Evolutionary conservation across 2,329 filamentous ascomycete genomes (phyloP).

Genomic region (Xylaria sp.): DNA sequence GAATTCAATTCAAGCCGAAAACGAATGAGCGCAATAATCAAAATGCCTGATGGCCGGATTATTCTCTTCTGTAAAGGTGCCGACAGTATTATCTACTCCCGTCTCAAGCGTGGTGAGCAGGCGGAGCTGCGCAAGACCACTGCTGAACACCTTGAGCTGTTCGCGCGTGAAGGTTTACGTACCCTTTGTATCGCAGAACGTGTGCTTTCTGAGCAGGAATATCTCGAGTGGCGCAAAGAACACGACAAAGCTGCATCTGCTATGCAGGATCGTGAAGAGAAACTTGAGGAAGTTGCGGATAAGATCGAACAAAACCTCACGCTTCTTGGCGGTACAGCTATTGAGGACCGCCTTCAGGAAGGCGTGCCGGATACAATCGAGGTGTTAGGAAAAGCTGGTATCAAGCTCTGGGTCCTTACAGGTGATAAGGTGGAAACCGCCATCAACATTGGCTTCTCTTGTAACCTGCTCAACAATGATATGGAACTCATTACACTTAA

Average conservation of each 20-base stretch:
- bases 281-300: slow-evolving; percentile 87
- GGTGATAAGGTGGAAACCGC: slow-evolving; percentile 99
- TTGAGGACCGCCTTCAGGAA: slow-evolving; percentile 95
- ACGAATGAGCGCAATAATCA: slow-evolving; percentile 95
- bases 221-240: slow-evolving; percentile 81
- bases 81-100: slow-evolving; percentile 95
- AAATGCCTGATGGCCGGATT: slow-evolving; percentile 90
- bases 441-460: slow-evolving; percentile 99
- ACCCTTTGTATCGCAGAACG: slow-evolving; percentile 92
- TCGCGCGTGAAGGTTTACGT: slow-evolving; percentile 90
- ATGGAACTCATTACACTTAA: slow-evolving; percentile 97
- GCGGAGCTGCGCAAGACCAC: slow-evolving; percentile 80
- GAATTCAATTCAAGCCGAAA: slow-evolving; percentile 98
- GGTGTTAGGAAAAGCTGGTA: slow-evolving; percentile 87
- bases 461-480: slow-evolving; percentile 94
- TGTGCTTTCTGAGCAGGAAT: slow-evolving; percentile 81
- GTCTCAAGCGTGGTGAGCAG: slow-evolving; percentile 84
- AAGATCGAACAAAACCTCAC: slow-evolving; percentile 88
- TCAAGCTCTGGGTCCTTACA: slow-evolving; percentile 98
- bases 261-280: slow-evolving; percentile 86
- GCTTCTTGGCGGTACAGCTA: slow-evolving; percentile 91
- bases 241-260: slow-evolving; percentile 87
- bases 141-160: slow-evolving; percentile 95
- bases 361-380: slow-evolving; percentile 96
- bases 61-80: slow-evolving; percentile 96